Evolutionary conservation across 305 asterid genomes (phyloP).

Genomic region (Caryopteris hybrid): DNA sequence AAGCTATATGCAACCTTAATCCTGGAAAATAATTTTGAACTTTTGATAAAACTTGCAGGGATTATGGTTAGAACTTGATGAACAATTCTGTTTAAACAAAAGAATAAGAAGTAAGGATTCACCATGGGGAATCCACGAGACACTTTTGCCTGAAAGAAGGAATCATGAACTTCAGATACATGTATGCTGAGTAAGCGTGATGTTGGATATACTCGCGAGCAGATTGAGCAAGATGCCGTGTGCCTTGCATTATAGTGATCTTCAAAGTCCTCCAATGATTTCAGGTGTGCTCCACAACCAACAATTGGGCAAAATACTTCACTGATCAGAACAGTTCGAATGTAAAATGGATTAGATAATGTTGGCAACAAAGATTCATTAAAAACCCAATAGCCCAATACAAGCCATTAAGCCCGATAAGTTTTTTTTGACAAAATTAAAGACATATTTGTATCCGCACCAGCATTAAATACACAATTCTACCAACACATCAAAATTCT

Average conservation of each 20-base stretch:
- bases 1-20: background rate
- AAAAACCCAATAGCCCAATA: too few species aligned
- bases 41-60: background rate
- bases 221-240: constrained; percentile 85
- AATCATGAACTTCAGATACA: constrained; percentile 90
- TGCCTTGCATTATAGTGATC: constrained; percentile 83
- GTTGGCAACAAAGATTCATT: too few species aligned
- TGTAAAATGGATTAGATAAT: constrained; percentile 6
- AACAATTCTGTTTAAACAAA: background rate
- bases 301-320: constrained; percentile 71
- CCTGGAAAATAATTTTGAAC: background rate
- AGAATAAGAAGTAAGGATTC: constrained; percentile 16
- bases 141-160: constrained; percentile 93
- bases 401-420: too few species aligned
- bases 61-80: background rate
- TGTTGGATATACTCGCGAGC: constrained; percentile 90
- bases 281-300: constrained; percentile 73
- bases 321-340: constrained; percentile 35
- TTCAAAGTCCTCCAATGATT: constrained; percentile 79
- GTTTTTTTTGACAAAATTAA: too few species aligned
- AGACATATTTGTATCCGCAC: too few species aligned
- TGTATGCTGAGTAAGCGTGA: constrained; percentile 85
- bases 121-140: constrained; percentile 89
- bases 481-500: too few species aligned
- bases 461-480: too few species aligned